phyloP scores from a whole-genome alignment of 164 flowering plant species.

The Saururus chinensis region DNA sequence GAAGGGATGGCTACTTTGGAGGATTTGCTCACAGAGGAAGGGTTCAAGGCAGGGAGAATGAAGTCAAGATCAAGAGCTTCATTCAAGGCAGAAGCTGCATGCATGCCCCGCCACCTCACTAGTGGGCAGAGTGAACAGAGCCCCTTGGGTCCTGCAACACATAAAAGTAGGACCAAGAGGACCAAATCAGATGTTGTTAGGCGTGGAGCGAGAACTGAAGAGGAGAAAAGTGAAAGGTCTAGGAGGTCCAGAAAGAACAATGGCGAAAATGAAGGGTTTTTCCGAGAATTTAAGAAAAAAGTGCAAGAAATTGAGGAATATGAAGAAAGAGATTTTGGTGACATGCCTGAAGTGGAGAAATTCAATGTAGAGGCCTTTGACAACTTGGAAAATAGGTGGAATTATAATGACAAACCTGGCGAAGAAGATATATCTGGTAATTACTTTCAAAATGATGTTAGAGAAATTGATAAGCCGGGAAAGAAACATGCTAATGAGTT shows the following conservation, averaged over 20 bases:
- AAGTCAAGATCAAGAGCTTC: conserved; percentile 24
- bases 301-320: conserved; percentile 5
- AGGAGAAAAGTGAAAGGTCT: conserved; percentile 11
- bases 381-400: conserved; percentile 8
- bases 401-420: conserved; percentile 10
- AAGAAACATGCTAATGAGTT: background rate
- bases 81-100: conserved; percentile 12
- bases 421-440: conserved; percentile 23
- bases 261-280: conserved; percentile 13
- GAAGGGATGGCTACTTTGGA: conserved; percentile 49
- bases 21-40: conserved; percentile 61
- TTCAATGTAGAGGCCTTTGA: background rate
- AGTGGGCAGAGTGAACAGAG: conserved; percentile 7
- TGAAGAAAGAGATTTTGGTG: conserved; percentile 12
- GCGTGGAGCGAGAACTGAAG: conserved; percentile 12
- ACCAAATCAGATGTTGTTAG: conserved; percentile 34
- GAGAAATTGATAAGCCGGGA: conserved; percentile 10
- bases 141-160: conserved; percentile 14
- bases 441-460: conserved; percentile 4
- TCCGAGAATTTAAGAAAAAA: conserved; percentile 8
- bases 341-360: conserved; percentile 12
- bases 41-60: conserved; percentile 38
- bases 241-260: conserved; percentile 11
- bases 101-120: conserved; percentile 16
- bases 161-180: conserved; percentile 27